Percentiles rank a stretch among this genome's conserved stretches.
phyloP scores from a whole-genome alignment of 345 rosid species.

The Anastatica hierochuntica region DNA sequence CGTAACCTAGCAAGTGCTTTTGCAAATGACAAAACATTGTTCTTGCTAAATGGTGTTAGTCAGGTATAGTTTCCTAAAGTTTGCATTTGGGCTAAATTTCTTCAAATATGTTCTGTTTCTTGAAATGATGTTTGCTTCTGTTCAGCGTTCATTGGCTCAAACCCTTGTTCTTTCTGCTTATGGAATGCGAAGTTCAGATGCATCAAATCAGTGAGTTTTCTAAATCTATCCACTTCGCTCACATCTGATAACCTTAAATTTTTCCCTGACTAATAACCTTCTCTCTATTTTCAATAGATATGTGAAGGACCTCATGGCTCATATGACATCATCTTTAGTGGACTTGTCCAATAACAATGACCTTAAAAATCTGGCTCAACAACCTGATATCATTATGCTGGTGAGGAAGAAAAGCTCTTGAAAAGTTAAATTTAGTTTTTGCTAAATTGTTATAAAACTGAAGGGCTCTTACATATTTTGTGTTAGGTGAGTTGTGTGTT shows the following conservation, averaged over 20 bases:
- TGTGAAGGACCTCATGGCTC: constrained; percentile 71
- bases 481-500: constrained; percentile 78
- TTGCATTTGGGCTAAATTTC: not conserved
- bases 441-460: constrained; percentile 6
- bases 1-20: constrained; percentile 78
- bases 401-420: constrained; percentile 35
- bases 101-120: constrained; percentile 6
- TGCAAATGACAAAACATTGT: constrained; percentile 62
- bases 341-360: constrained; percentile 66
- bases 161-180: constrained; percentile 88
- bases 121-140: constrained; percentile 18
- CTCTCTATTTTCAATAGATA: constrained; percentile 42
- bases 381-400: constrained; percentile 71
- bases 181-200: constrained; percentile 63
- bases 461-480: constrained; percentile 17
- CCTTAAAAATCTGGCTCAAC: constrained; percentile 69
- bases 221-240: constrained; percentile 9
- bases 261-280: constrained; percentile 19
- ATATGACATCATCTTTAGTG: constrained; percentile 56
- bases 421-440: constrained; percentile 4
- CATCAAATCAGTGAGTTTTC: constrained; percentile 78
- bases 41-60: constrained; percentile 63
- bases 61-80: constrained; percentile 49
- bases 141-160: constrained; percentile 88
- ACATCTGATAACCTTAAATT: constrained; percentile 4